Conservation (phyloP, 106 monocot genomes). For the Iris macrosiphon region DNA sequence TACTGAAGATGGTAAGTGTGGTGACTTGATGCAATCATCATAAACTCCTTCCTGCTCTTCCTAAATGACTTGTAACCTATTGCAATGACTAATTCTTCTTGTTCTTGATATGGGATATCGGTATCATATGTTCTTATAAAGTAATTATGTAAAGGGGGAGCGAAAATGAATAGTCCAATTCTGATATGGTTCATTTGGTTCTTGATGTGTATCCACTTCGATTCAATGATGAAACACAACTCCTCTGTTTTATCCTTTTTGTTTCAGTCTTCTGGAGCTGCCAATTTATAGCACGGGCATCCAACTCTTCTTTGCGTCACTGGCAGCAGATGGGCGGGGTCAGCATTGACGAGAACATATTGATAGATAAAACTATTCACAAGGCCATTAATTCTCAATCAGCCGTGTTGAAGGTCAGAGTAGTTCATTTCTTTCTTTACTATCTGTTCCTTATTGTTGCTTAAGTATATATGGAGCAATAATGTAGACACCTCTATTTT, state of each 20-base stretch:
- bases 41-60: too few species aligned
- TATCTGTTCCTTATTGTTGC: not conserved
- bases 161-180: too few species aligned
- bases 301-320: conserved; percentile 65
- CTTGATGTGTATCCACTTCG: too few species aligned
- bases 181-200: too few species aligned
- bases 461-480: not conserved
- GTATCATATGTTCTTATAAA: too few species aligned
- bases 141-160: too few species aligned
- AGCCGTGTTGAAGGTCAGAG: conserved; percentile 67
- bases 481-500: not conserved
- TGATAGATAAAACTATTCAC: conserved; percentile 76
- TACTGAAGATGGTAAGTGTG: conserved; percentile 57
- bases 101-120: too few species aligned
- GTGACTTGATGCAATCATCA: not conserved
- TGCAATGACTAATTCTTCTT: not conserved
- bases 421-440: too few species aligned
- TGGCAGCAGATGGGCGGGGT: conserved; percentile 88
- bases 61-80: too few species aligned
- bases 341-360: conserved; percentile 55
- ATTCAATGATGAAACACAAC: not conserved
- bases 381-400: conserved; percentile 57
- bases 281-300: conserved; percentile 74
- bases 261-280: conserved; percentile 72
- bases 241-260: not conserved